phyloP scores from a whole-genome alignment of 2,329 filamentous ascomycete species.

The Colletotrichum lini region DNA sequence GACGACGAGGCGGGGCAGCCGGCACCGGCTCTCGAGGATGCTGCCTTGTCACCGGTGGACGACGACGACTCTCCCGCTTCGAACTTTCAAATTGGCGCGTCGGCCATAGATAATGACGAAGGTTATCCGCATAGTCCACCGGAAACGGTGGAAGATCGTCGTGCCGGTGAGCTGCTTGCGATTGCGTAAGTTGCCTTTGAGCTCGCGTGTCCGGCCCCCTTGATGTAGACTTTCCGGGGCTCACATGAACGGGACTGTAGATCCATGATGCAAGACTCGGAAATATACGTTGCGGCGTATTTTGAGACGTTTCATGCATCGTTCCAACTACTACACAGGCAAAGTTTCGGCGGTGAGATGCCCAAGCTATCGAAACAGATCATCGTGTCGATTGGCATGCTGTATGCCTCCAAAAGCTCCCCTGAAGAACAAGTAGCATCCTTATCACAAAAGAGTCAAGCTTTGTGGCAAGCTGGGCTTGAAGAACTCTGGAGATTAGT shows the following conservation, averaged over 20 bases:
- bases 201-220: neutral
- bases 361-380: constrained; percentile 38
- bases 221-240: neutral
- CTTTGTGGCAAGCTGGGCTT: constrained; percentile 42
- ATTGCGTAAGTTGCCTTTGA: neutral
- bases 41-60: constrained; percentile 5
- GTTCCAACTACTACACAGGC: constrained; percentile 44
- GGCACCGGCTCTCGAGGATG: constrained; percentile 12
- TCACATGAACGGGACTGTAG: neutral
- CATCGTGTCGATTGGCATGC: constrained; percentile 43
- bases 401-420: constrained; percentile 41
- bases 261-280: constrained; percentile 1
- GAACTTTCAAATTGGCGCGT: neutral
- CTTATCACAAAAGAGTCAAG: constrained; percentile 38
- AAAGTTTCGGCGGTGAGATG: constrained; percentile 36
- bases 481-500: constrained; percentile 39
- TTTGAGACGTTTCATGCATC: constrained; percentile 46
- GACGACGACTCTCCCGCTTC: neutral
- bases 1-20: neutral
- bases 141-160: neutral
- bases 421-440: constrained; percentile 29
- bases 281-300: constrained; percentile 43
- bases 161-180: neutral
- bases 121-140: neutral
- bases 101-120: neutral